Conservation (phyloP, 345 rosid genomes). For the Eucalyptus regnans region DNA sequence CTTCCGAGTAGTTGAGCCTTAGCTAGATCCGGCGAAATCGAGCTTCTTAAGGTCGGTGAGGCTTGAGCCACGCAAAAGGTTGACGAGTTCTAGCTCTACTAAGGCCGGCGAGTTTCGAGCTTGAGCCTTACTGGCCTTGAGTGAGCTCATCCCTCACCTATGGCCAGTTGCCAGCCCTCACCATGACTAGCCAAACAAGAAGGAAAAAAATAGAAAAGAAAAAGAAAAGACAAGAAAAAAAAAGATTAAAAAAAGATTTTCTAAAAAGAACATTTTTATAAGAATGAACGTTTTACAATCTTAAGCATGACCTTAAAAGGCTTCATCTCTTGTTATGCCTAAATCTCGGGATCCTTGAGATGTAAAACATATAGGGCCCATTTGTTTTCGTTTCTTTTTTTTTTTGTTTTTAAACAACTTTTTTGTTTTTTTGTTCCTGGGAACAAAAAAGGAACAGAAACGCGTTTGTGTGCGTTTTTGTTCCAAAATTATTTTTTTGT, state of each 20-base stretch:
- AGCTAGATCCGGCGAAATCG: fast-evolving
- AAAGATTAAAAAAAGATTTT: too few species aligned
- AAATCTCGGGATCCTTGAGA: fast-evolving
- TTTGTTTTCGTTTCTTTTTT: too few species aligned
- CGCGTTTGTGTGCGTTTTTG: too few species aligned
- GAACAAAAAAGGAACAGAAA: too few species aligned
- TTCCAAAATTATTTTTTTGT: too few species aligned
- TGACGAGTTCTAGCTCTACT: not conserved
- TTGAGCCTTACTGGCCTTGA: not conserved
- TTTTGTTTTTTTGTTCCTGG: too few species aligned
- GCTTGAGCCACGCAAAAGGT: not conserved
- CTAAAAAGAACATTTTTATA: too few species aligned
- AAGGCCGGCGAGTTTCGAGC: not conserved
- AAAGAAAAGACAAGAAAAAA: too few species aligned
- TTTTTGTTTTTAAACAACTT: too few species aligned
- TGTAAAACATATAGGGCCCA: too few species aligned
- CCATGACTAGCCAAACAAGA: not conserved
- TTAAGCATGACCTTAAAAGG: not conserved
- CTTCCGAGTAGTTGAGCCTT: not conserved
- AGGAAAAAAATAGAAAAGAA: not conserved
- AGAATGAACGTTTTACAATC: not conserved
- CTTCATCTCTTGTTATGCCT: too few species aligned
- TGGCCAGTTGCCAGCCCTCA: not conserved
- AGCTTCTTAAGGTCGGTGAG: not conserved
- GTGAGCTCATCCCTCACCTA: not conserved